Base-by-base conservation (phyloP, 2,329 filamentous ascomycete species). In the Paecilomyces variotii region DNA sequence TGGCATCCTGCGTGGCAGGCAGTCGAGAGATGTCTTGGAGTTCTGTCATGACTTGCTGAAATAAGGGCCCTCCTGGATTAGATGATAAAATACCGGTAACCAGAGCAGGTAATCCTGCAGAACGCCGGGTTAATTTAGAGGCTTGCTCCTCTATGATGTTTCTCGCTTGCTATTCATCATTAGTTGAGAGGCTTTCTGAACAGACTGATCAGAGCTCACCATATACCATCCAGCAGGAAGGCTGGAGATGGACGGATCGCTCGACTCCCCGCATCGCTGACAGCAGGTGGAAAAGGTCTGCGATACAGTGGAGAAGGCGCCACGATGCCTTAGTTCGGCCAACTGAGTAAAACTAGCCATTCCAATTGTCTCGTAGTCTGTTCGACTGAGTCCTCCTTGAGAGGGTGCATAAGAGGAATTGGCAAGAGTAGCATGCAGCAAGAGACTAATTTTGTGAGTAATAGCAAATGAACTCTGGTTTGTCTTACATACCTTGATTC, bases 241-340 rank as follows among this genome's bases (percentile, higher is more conserved):
- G 3, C 62, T 62, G 12, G 69, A 70, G n/a, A 81, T 70, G 7
- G 66, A 63, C 7, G 73, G 68, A 24, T 82, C 74, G 9, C 74
- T 71, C 30, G 84, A 80, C 55, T 83, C 80, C 7, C 83, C 75
- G 64, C 80, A 84, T 74, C 72, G 86, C 67, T 76, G 87, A 80
- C 93, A 97, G 67, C 91, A 95, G 27, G 84, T 81, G 1, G 85
- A 83, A 72, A 97, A 97, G 0, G 92, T 96, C 56, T 91, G 86
- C 0, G 93, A 89, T 1, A 97, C 94, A 0, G 93, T 93, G 0
- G 91, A 94, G 68, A 97, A 96, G 5, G 94, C 94, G 58, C 94
- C 94, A 59, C 94, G 84, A 72, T 99, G 94, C 49, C 94, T 84
- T 30, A 99, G 79, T 56, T 84, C 89, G 0, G 90, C 85, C 7